Percentiles rank a stretch among this genome's conserved stretches.
phyloP scores from a whole-genome alignment of 805 yeast genomes.

The Spencermartinsiella europaea region DNA sequence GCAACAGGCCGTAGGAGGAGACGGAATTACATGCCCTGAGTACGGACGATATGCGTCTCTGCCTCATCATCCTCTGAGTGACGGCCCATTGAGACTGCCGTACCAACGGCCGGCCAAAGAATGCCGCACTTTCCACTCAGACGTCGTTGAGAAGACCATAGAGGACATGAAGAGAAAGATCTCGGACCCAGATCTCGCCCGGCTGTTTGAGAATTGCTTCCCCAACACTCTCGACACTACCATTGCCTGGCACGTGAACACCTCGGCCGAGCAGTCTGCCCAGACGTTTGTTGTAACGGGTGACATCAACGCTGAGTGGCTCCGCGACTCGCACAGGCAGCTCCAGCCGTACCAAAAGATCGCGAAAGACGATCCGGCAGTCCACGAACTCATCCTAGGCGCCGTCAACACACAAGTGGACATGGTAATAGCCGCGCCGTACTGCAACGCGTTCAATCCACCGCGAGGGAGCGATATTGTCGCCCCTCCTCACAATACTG shows the following conservation, averaged over 20 bases:
- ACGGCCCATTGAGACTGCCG: constrained; percentile 54
- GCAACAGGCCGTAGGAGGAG: too few relatives aligned
- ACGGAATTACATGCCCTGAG: too few relatives aligned
- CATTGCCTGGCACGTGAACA: constrained; percentile 57
- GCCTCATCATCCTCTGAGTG: constrained; percentile 52
- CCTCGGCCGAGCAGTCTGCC: constrained; percentile 32
- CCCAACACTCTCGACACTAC: constrained; percentile 91
- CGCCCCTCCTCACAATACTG: constrained; percentile 40
- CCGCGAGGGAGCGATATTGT: constrained; percentile 45
- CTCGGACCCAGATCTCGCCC: constrained; percentile 58
- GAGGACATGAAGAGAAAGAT: constrained; percentile 46
- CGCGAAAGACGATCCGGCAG: constrained; percentile 43
- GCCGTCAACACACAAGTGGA: constrained; percentile 77
- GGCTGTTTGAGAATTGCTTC: constrained; percentile 73
- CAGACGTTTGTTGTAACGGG: constrained; percentile 83
- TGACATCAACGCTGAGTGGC: constrained; percentile 92
- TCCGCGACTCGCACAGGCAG: constrained; percentile 82
- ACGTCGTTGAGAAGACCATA: constrained; percentile 57
- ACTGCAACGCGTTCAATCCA: constrained; percentile 90
- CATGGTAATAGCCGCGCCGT: constrained; percentile 59
- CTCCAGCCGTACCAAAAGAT: constrained; percentile 68
- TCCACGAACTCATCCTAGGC: constrained; percentile 57
- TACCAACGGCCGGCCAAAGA: constrained; percentile 67
- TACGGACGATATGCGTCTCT: constrained; percentile 55
- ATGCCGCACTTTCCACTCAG: constrained; percentile 70